A percentile compares a stretch with the other conserved stretches of the same genome.
Conservation (phyloP, 2,329 filamentous ascomycete species). For the Colletotrichum truncatum region DNA sequence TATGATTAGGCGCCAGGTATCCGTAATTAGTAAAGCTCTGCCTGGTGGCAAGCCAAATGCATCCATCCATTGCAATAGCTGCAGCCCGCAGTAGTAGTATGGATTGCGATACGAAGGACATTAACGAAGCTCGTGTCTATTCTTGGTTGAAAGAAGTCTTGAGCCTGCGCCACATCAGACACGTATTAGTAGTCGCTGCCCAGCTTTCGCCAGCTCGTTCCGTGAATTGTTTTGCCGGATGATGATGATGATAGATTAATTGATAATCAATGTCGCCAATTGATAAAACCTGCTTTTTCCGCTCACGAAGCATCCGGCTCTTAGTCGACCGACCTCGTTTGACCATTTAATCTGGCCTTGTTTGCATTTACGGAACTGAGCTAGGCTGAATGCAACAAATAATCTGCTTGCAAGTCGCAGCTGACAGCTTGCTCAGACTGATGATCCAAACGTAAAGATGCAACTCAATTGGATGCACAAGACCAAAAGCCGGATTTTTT, state of each 20-base stretch:
- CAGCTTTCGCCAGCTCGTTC: background rate
- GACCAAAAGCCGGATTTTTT: background rate
- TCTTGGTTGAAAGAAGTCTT: background rate
- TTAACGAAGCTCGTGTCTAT: background rate
- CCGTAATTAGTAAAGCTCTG: background rate
- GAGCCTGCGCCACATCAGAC: background rate
- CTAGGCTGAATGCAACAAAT: background rate
- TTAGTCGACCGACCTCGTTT: too few species aligned
- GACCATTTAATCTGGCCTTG: background rate
- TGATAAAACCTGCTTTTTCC: background rate
- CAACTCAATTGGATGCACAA: background rate
- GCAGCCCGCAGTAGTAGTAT: background rate
- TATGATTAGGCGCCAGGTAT: too few species aligned
- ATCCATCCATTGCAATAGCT: conserved; percentile 3
- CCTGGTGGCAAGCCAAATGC: background rate
- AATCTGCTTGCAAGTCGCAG: background rate
- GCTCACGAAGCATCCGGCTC: background rate
- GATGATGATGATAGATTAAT: background rate
- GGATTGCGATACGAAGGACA: background rate
- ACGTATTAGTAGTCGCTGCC: background rate
- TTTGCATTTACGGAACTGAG: background rate
- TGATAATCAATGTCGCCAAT: background rate
- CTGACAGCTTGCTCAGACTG: background rate
- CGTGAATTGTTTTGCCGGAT: background rate
- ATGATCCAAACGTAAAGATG: background rate